A percentile compares a stretch with the other conserved stretches of the same genome.
phyloP scores from a whole-genome alignment of 108 stramenopile species.

The Fistulifera solaris region DNA sequence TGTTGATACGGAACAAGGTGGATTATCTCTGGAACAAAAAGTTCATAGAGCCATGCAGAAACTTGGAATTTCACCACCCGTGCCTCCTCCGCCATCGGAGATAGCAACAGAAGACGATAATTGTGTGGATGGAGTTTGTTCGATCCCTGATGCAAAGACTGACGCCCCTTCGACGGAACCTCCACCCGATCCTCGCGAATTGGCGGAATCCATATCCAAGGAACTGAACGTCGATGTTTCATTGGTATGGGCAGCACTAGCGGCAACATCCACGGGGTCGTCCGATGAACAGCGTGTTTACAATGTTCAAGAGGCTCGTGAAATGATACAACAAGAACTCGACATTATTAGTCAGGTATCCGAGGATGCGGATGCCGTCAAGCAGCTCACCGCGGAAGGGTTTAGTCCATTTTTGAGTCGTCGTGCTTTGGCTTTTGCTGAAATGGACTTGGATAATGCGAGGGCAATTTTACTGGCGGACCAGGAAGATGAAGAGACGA shows the following conservation, averaged over 20 bases:
- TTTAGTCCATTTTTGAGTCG: constrained; percentile 48
- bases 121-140: constrained; percentile 54
- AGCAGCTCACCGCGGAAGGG: constrained; percentile 58
- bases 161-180: constrained; percentile 3
- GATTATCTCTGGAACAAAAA: constrained; percentile 54
- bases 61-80: constrained; percentile 39
- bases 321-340: constrained; percentile 61
- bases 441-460: constrained; percentile 65
- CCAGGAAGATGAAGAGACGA: constrained; percentile 58
- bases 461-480: constrained; percentile 81
- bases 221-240: constrained; percentile 53
- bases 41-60: constrained; percentile 70
- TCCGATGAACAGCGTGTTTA: constrained; percentile 16
- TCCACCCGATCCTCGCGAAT: constrained; percentile 22
- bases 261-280: constrained; percentile 36
- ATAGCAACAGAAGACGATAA: constrained; percentile 8
- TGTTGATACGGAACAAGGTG: constrained; percentile 4
- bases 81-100: constrained; percentile 4
- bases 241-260: constrained; percentile 65
- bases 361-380: constrained; percentile 46
- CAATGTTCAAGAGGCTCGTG: constrained; percentile 52
- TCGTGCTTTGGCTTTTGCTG: constrained; percentile 73
- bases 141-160: constrained; percentile 19
- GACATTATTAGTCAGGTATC: constrained; percentile 51
- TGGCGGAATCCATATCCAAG: constrained; percentile 36